These are phyloP conservation scores for Wallacemonas sp. DNA, from an alignment of 208 protist genomes.

Conservation along the genomic window DNA sequence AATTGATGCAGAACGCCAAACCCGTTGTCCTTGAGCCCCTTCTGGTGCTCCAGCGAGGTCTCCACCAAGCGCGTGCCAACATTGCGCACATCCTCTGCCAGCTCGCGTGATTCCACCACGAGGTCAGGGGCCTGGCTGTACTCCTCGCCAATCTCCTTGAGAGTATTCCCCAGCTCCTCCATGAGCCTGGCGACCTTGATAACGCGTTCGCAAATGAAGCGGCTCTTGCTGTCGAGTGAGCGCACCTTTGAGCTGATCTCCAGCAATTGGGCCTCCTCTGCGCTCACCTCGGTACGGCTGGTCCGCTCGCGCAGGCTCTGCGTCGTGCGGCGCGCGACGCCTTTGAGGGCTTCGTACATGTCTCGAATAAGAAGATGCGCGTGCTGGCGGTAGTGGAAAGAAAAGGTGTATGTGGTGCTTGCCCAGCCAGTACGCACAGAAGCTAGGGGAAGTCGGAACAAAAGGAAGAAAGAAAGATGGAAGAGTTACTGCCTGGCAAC, in stretches of 20 bases:
- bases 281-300: slow-evolving; percentile 24
- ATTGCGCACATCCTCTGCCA: slow-evolving; percentile 48
- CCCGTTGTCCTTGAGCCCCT: slow-evolving; percentile 53
- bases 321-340: slow-evolving; percentile 70
- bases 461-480: not conserved
- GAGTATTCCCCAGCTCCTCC: slow-evolving; percentile 60
- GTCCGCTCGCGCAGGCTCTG: slow-evolving; percentile 75
- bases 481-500: too few species aligned
- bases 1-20: slow-evolving; percentile 59
- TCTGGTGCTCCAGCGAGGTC: slow-evolving; percentile 53
- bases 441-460: too few species aligned
- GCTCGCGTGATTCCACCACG: slow-evolving; percentile 38
- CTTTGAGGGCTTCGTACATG: slow-evolving; percentile 68
- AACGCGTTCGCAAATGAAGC: slow-evolving; percentile 50
- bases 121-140: slow-evolving; percentile 63
- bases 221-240: slow-evolving; percentile 38
- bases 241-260: slow-evolving; percentile 48
- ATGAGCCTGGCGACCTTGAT: slow-evolving; percentile 55
- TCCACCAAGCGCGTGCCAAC: slow-evolving; percentile 53
- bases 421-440: too few species aligned
- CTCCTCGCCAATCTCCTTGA: slow-evolving; percentile 74
- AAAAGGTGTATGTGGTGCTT: too few species aligned
- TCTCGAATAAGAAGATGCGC: not conserved
- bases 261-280: slow-evolving; percentile 34
- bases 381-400: too few species aligned